Percentiles rank a stretch among this genome's conserved stretches.
Evolutionary conservation across 1,139 yeast species (phyloP).

Genomic region (Kodamaea fungicola): DNA sequence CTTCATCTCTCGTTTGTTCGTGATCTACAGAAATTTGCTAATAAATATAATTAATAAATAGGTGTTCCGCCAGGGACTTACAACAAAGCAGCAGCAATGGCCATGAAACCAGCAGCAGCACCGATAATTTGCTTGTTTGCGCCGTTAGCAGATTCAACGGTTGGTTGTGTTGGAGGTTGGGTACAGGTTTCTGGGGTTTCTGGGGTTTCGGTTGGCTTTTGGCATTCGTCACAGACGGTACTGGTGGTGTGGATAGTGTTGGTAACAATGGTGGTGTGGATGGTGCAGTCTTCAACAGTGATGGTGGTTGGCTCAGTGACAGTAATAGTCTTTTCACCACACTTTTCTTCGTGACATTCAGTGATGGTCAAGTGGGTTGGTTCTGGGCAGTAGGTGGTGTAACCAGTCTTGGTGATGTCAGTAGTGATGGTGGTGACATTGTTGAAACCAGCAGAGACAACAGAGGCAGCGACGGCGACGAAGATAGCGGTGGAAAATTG

Average conservation of each 20-base stretch:
- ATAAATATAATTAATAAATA: no score
- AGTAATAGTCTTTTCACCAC: constrained; percentile 40
- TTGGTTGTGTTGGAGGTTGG: constrained; percentile 11
- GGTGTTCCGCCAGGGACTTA: background rate
- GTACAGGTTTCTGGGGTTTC: constrained; percentile 11
- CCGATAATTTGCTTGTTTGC: background rate
- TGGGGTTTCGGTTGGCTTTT: constrained; percentile 8
- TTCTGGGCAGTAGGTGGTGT: constrained; percentile 59
- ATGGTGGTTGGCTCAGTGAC: constrained; percentile 52
- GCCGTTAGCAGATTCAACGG: constrained; percentile 11
- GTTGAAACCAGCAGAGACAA: constrained; percentile 11
- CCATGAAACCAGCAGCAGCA: constrained; percentile 1
- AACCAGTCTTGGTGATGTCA: constrained; percentile 48
- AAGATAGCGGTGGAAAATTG: constrained; percentile 3
- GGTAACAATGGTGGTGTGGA: constrained; percentile 43
- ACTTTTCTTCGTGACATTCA: constrained; percentile 28
- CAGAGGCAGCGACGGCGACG: constrained; percentile 11
- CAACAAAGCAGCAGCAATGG: background rate
- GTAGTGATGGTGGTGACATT: constrained; percentile 19
- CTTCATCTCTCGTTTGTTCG: no score
- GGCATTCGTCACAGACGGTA: constrained; percentile 10
- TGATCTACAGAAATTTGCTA: no score
- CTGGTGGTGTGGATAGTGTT: constrained; percentile 29
- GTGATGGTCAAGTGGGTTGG: constrained; percentile 52
- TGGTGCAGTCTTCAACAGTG: constrained; percentile 62